Conservation (phyloP, 169 alveolate genomes). For the Plasmodium reichenowi region DNA sequence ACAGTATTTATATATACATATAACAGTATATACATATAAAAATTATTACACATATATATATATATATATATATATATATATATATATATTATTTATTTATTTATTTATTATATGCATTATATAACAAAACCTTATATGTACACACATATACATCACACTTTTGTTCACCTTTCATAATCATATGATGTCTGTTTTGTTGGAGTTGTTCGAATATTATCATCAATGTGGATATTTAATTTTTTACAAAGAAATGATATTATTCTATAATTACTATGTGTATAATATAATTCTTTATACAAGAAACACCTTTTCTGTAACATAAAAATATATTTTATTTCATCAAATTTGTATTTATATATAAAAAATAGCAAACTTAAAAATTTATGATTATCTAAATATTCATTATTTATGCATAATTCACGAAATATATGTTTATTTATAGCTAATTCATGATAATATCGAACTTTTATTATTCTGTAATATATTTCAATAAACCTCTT, state of each 20-base stretch:
- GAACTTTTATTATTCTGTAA: slow-evolving; percentile 29
- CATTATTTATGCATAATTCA: slow-evolving; percentile 61
- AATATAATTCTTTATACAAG: slow-evolving; percentile 61
- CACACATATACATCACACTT: not conserved
- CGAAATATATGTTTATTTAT: slow-evolving; percentile 73
- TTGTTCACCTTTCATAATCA: slow-evolving; percentile 27
- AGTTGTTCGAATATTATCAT: slow-evolving; percentile 17
- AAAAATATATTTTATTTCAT: slow-evolving; percentile 39
- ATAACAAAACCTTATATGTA: not conserved
- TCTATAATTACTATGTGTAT: slow-evolving; percentile 49
- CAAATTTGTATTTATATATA: slow-evolving; percentile 62
- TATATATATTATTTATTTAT: not conserved
- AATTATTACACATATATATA: not conserved
- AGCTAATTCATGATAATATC: slow-evolving; percentile 69
- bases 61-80: not conserved
- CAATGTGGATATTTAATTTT: slow-evolving; percentile 54
- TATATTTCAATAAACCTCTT: slow-evolving; percentile 26
- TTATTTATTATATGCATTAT: not conserved
- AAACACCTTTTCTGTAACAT: slow-evolving; percentile 63
- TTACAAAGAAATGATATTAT: slow-evolving; percentile 58
- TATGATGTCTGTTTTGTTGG: slow-evolving; percentile 67
- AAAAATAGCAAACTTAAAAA: slow-evolving; percentile 36
- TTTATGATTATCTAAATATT: slow-evolving; percentile 31
- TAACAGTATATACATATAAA: too few relatives aligned
- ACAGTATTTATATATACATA: too few relatives aligned